Evolutionary conservation across 1,139 yeast genomes (phyloP).

Genomic region (Yamadazyma sp.): DNA sequence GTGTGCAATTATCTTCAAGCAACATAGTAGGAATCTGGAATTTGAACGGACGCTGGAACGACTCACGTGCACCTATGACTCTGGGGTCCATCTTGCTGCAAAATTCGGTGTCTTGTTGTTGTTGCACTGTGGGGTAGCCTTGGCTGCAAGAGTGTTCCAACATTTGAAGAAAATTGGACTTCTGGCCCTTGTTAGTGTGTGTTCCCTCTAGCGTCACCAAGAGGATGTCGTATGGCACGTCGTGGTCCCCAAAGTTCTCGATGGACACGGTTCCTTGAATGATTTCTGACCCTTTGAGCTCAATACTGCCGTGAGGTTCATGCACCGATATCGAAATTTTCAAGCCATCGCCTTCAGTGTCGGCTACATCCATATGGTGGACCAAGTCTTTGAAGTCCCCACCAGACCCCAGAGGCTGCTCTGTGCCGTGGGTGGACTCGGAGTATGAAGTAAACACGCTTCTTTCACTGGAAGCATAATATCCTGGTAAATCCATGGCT

Average conservation of each 20-base stretch:
- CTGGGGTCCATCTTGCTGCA: background rate
- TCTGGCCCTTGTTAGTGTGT: background rate
- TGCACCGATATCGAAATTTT: background rate
- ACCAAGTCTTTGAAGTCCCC: no score
- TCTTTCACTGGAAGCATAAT: background rate
- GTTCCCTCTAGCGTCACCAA: conserved; percentile 43
- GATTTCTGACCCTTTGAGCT: conserved; percentile 19
- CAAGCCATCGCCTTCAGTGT: background rate
- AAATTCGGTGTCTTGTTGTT: background rate
- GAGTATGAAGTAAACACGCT: background rate
- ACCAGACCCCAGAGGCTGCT: no score
- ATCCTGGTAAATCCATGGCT: no score
- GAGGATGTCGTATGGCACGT: conserved; percentile 40
- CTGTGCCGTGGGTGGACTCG: no score
- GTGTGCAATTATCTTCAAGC: conserved; percentile 38
- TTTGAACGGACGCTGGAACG: conserved; percentile 39
- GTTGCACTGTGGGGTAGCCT: background rate
- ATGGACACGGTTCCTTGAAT: conserved; percentile 30
- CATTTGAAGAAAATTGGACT: conserved; percentile 3
- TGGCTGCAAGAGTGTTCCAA: background rate
- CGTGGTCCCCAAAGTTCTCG: conserved; percentile 22
- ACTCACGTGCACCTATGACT: background rate
- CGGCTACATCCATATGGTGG: no score
- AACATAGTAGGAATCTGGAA: conserved; percentile 40
- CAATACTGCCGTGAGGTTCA: background rate